Percentiles rank a stretch among this genome's conserved stretches.
These are phyloP conservation scores for Puccinia triticina DNA, from an alignment of 1,284 basidiomycete genomes.

Conservation along the genomic window DNA sequence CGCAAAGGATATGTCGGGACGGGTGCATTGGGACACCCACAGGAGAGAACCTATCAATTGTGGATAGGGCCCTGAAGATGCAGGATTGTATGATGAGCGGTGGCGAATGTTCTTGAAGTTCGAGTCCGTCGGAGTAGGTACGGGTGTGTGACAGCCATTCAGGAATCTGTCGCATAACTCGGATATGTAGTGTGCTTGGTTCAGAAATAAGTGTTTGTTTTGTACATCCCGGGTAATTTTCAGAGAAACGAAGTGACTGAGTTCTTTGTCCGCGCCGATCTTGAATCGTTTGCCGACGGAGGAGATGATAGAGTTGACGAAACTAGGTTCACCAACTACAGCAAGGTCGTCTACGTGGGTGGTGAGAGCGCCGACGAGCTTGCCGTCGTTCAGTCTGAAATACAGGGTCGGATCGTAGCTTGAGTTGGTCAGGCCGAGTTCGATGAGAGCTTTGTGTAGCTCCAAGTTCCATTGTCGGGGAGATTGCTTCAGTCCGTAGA, in stretches of 20 bases:
- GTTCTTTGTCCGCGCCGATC: not conserved
- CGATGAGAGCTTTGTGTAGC: not conserved
- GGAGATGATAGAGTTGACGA: too few species aligned
- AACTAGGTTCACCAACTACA: too few species aligned
- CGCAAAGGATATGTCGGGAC: not conserved
- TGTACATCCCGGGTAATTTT: not conserved
- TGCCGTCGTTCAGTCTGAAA: not conserved
- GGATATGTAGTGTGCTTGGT: not conserved
- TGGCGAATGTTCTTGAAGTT: not conserved
- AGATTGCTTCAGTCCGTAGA: conserved; percentile 13
- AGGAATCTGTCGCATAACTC: not conserved
- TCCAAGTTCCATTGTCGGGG: conserved; percentile 2
- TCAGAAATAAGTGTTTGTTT: not conserved
- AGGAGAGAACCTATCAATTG: not conserved
- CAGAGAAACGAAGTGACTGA: not conserved
- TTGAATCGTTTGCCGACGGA: too few species aligned
- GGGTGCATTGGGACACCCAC: not conserved
- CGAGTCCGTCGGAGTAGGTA: not conserved
- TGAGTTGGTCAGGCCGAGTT: not conserved
- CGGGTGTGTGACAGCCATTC: not conserved
- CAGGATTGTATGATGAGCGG: not conserved
- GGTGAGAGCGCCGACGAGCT: not conserved
- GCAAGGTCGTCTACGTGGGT: not conserved
- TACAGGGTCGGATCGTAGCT: conserved; percentile 4
- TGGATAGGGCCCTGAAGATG: not conserved